Percentiles rank a stretch among this genome's conserved stretches.
Conservation (phyloP, 2,329 filamentous ascomycete genomes). For the Fusarium decemcellulare region DNA sequence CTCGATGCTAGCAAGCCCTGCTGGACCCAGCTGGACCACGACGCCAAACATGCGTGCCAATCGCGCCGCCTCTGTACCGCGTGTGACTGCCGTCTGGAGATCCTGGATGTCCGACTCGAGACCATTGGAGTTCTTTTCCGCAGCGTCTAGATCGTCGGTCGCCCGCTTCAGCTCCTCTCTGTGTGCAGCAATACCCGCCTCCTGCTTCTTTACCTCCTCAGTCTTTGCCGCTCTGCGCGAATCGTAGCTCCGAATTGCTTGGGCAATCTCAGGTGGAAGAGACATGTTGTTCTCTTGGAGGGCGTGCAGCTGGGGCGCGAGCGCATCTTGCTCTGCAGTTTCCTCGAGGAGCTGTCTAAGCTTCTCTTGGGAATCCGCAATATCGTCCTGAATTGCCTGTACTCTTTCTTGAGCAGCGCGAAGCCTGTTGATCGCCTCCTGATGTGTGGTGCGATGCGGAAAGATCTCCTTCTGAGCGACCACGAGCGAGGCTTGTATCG, state of each 20-base stretch:
- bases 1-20: conserved; percentile 45
- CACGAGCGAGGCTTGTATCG: conserved; percentile 41
- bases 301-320: conserved; percentile 45
- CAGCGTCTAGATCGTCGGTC: conserved; percentile 32
- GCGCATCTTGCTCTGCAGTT: conserved; percentile 42
- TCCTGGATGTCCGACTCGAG: conserved; percentile 44
- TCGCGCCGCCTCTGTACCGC: conserved; percentile 43
- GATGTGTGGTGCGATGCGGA: conserved; percentile 46
- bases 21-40: conserved; percentile 45
- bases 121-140: conserved; percentile 34
- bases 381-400: conserved; percentile 39
- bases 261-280: conserved; percentile 45
- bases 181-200: conserved; percentile 37
- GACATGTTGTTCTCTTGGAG: conserved; percentile 47
- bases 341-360: conserved; percentile 41
- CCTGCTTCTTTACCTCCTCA: conserved; percentile 46
- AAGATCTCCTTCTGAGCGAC: conserved; percentile 45
- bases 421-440: conserved; percentile 42
- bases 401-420: conserved; percentile 37
- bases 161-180: conserved; percentile 38
- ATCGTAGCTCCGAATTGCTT: conserved; percentile 46
- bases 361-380: conserved; percentile 36
- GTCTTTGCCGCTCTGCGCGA: conserved; percentile 42
- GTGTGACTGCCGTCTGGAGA: conserved; percentile 41
- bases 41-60: conserved; percentile 46